Base-by-base conservation (phyloP, 2,329 filamentous ascomycete genomes). In the Magnaporthiopsis incrustans region DNA sequence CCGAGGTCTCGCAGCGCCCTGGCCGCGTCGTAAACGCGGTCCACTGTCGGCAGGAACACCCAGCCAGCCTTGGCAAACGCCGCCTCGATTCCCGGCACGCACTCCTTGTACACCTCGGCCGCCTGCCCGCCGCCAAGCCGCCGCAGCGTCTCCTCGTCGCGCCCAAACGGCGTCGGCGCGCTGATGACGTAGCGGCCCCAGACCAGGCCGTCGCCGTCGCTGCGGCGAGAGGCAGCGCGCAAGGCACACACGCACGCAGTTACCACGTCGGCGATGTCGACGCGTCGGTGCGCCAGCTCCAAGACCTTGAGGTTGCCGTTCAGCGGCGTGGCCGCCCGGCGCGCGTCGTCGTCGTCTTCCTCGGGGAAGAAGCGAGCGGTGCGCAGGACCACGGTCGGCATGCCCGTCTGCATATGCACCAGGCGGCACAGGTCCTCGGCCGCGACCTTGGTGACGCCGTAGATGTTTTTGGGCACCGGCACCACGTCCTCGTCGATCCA, bases 371-470 rank as follows among this genome's bases (percentile, higher is more conserved):
- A 82, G 61, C 80, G 77, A 61, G 75, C 78, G 3, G 77, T 77
- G n/a, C 79, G 76, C 11, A 82, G 72, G 7, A 82, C 72, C 0
- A 82, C 56, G 0, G 77, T 70, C 0, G 79, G 79, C 67, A 82
- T 67, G 2, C 68, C 66, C 0, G 72, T 73, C 63, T 80, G 73
- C 15, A 68, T 67, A 57, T 79, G 76, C 1, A 79, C 65, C 7
- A 82, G 73, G 15, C 70, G 72, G 67, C 79, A 82, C 35, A 82
- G 65, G 62, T 81, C 79, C 66, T 82, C 80, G 5, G 80, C 80
- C 1, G 78, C 78, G 22, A 75, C 72, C 61, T 82, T 82, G 25
- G 80, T 82, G 4, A 75, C 74, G 63, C 80, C 80, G 67, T 81
- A 81, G 59, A 81, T 79, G 69, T 81, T 81, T 65, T 81, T 81